A percentile compares a stretch with the other conserved stretches of the same genome.
phyloP scores from a whole-genome alignment of 2,329 filamentous ascomycete species.

The Stagonosporopsis rhizophila region DNA sequence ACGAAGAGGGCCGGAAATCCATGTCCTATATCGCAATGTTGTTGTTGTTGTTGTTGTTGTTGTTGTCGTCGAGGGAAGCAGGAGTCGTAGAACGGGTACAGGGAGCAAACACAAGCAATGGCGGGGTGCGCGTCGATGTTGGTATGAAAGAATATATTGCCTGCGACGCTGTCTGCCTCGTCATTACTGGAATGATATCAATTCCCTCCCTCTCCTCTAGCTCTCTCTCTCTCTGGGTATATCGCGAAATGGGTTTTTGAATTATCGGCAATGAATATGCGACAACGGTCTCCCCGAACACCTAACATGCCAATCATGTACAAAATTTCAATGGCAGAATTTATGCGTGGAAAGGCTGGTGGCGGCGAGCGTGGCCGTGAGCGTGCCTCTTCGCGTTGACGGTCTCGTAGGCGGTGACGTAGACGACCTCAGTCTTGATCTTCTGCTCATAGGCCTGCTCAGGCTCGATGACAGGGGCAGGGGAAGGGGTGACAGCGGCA shows the following conservation, averaged over 20 bases:
- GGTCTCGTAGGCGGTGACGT: slow-evolving; percentile 42
- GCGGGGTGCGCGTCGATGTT: slow-evolving; percentile 33
- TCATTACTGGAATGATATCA: slow-evolving; percentile 43
- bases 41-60: too few relatives aligned
- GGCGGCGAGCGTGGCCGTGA: slow-evolving; percentile 39
- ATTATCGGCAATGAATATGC: slow-evolving; percentile 33
- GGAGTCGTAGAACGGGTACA: slow-evolving; percentile 14
- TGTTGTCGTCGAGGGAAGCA: slow-evolving; percentile 11
- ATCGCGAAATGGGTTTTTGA: slow-evolving; percentile 41
- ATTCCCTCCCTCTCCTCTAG: slow-evolving; percentile 30
- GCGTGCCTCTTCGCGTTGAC: slow-evolving; percentile 46
- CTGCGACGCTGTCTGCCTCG: slow-evolving; percentile 49
- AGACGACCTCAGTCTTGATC: slow-evolving; percentile 41
- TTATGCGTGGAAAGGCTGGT: slow-evolving; percentile 46
- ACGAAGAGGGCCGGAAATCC: slow-evolving; percentile 21
- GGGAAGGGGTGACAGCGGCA: slow-evolving; percentile 35
- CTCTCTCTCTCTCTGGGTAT: slow-evolving; percentile 35
- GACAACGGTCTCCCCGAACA: slow-evolving; percentile 29
- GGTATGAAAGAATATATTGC: slow-evolving; percentile 44
- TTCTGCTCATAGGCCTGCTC: slow-evolving; percentile 22
- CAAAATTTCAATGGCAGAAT: slow-evolving; percentile 18
- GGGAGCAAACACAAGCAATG: slow-evolving; percentile 32
- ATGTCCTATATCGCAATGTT: slow-evolving; percentile 1
- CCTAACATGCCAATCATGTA: slow-evolving; percentile 30
- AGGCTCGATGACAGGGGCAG: too few relatives aligned